Percentiles rank a stretch among this genome's conserved stretches.
Conservation (phyloP, 2,329 filamentous ascomycete genomes). For the Tolypocladium inflatum region DNA sequence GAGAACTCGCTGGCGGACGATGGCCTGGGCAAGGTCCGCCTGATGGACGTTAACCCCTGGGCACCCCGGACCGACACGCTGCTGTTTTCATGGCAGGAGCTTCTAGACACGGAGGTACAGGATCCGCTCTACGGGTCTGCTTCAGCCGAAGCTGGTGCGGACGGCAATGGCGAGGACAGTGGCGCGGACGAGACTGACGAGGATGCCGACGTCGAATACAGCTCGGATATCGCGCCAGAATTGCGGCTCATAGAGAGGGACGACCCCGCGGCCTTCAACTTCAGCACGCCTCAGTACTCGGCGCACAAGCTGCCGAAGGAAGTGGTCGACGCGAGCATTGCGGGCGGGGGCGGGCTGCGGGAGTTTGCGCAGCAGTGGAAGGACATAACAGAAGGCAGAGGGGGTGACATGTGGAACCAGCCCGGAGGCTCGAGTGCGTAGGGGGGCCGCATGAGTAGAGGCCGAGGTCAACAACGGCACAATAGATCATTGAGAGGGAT, state of each 20-base stretch:
- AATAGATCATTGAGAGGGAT: background rate
- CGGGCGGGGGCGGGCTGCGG: slow-evolving; percentile 65
- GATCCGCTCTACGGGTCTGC: slow-evolving; percentile 42
- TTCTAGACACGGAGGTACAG: slow-evolving; percentile 62
- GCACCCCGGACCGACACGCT: slow-evolving; percentile 80
- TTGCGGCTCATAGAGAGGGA: slow-evolving; percentile 73
- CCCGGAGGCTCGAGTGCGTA: slow-evolving; percentile 7
- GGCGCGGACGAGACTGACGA: slow-evolving; percentile 29
- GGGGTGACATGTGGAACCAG: slow-evolving; percentile 29
- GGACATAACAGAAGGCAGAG: slow-evolving; percentile 38
- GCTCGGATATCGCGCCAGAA: slow-evolving; percentile 59
- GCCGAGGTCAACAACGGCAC: background rate
- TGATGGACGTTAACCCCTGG: slow-evolving; percentile 96
- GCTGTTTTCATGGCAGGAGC: slow-evolving; percentile 82
- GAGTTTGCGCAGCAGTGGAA: slow-evolving; percentile 75
- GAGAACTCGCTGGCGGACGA: slow-evolving; percentile 44
- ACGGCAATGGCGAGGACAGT: slow-evolving; percentile 20
- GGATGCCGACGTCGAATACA: slow-evolving; percentile 35
- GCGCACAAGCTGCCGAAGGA: slow-evolving; percentile 93
- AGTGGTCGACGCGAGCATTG: slow-evolving; percentile 64
- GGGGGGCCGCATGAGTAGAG: background rate
- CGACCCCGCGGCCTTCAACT: slow-evolving; percentile 82
- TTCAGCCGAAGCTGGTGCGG: slow-evolving; percentile 17
- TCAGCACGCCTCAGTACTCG: slow-evolving; percentile 79
- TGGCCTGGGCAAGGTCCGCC: slow-evolving; percentile 64